These are phyloP conservation scores for Fusarium anguioides DNA, from an alignment of 2,329 filamentous ascomycete genomes.

Conservation along the genomic window DNA sequence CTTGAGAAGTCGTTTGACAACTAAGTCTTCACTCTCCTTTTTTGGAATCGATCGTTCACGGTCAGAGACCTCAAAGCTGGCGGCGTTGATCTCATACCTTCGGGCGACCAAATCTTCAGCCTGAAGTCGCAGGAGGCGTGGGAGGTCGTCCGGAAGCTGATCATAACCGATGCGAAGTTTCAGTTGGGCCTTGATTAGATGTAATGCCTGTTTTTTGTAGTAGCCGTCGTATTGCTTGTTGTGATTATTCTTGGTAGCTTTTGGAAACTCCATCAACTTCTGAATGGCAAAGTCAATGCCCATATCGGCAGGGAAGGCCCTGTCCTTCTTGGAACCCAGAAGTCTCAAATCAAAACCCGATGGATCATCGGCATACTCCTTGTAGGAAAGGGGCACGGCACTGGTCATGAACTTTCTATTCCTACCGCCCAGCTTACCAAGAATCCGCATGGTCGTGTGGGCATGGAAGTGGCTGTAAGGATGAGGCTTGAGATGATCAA, in stretches of 20 bases:
- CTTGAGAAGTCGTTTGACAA: conserved; percentile 87
- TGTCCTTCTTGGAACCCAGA: conserved; percentile 88
- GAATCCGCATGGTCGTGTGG: conserved; percentile 96
- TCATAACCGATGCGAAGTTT: conserved; percentile 93
- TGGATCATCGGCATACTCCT: conserved; percentile 86
- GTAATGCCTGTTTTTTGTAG: conserved; percentile 94
- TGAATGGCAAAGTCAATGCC: conserved; percentile 90
- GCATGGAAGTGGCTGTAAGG: conserved; percentile 98
- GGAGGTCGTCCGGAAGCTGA: conserved; percentile 87
- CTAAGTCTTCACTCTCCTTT: conserved; percentile 84
- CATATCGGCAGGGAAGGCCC: conserved; percentile 86
- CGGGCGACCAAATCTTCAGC: conserved; percentile 83
- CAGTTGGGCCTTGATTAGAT: conserved; percentile 86
- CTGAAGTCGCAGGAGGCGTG: conserved; percentile 84
- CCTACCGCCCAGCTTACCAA: conserved; percentile 94
- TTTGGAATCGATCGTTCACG: conserved; percentile 86
- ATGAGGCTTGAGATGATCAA: conserved; percentile 92
- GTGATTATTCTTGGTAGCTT: conserved; percentile 63
- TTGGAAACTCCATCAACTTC: conserved; percentile 85
- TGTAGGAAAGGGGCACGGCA: conserved; percentile 84
- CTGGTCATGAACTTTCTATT: conserved; percentile 96
- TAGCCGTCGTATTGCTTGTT: conserved; percentile 77
- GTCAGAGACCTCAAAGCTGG: conserved; percentile 79
- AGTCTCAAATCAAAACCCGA: conserved; percentile 90
- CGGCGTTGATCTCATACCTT: conserved; percentile 77